These are phyloP conservation scores for Atkinsonella hypoxylon DNA, from an alignment of 2,329 filamentous ascomycete genomes.

Conservation along the genomic window DNA sequence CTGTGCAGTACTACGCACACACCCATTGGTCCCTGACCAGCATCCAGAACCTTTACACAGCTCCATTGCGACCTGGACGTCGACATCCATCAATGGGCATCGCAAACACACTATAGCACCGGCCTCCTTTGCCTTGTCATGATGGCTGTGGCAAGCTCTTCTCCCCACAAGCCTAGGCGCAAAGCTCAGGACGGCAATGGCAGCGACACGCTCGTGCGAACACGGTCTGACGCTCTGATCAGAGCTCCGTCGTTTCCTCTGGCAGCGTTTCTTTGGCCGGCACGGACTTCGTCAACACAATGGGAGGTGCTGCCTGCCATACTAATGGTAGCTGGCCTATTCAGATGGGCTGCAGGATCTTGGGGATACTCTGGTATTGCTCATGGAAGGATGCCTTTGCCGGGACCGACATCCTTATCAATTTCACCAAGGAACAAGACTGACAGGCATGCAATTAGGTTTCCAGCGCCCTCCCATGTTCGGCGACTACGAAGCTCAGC, in stretches of 20 bases:
- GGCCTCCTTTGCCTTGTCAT: slow-evolving; percentile 8
- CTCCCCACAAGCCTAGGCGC: slow-evolving; percentile 48
- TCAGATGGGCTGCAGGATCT: slow-evolving; percentile 82
- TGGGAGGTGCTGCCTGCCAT: slow-evolving; percentile 85
- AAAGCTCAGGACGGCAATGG: slow-evolving; percentile 35
- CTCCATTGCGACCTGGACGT: slow-evolving; percentile 1
- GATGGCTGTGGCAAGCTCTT: slow-evolving; percentile 38
- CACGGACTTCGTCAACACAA: slow-evolving; percentile 71
- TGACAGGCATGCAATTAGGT: slow-evolving; percentile 35
- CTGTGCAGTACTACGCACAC: neutral
- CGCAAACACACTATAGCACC: neutral
- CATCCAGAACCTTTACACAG: too few species aligned
- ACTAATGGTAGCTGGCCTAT: slow-evolving; percentile 81
- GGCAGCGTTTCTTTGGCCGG: slow-evolving; percentile 88
- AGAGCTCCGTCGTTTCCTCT: slow-evolving; percentile 71
- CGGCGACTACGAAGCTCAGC: slow-evolving; percentile 93
- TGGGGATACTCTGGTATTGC: slow-evolving; percentile 84
- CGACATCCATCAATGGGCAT: slow-evolving; percentile 1
- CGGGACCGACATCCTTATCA: neutral
- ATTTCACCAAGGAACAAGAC: neutral
- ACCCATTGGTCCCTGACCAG: neutral
- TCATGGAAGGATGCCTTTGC: neutral
- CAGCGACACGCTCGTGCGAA: slow-evolving; percentile 21
- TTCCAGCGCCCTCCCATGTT: slow-evolving; percentile 77
- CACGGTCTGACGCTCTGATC: slow-evolving; percentile 31